Percentiles rank a stretch among this genome's conserved stretches.
phyloP scores from a whole-genome alignment of 768 basidiomycete species.

The Termitomyces sp. region DNA sequence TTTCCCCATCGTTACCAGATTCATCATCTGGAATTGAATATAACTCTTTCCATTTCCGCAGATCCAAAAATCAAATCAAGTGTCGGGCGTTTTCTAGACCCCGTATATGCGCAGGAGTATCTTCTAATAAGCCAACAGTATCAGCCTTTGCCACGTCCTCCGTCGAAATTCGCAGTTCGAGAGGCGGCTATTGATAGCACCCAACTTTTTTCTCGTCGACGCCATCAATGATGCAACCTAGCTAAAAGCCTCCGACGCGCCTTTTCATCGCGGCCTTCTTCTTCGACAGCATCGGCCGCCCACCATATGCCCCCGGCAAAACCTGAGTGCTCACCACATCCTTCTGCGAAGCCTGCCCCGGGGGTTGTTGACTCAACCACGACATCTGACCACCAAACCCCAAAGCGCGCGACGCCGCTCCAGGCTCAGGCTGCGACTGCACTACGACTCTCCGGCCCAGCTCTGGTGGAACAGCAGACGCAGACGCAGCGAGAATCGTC shows the following conservation, averaged over 20 bases:
- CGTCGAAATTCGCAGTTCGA: not conserved
- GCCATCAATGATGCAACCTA: too few relatives aligned
- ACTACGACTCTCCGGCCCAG: constrained; percentile 4
- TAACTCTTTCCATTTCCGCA: constrained; percentile 5
- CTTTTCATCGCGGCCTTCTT: constrained; percentile 57
- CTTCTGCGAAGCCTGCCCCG: constrained; percentile 30
- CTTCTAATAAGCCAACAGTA: too few relatives aligned
- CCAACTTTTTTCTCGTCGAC: not conserved
- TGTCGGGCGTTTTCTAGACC: not conserved
- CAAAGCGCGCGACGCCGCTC: not conserved
- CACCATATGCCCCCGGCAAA: constrained; percentile 67
- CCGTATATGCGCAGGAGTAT: too few relatives aligned
- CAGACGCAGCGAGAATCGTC: constrained; percentile 27
- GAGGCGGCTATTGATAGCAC: not conserved
- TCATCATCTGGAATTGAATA: constrained; percentile 1
- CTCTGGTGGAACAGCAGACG: constrained; percentile 16
- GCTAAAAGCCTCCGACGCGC: constrained; percentile 70
- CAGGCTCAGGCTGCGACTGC: constrained; percentile 12
- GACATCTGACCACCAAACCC: constrained; percentile 10
- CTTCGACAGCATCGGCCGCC: constrained; percentile 42
- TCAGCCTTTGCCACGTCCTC: too few relatives aligned
- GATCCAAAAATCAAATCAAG: not conserved
- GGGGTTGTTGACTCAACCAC: not conserved
- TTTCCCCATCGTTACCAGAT: constrained; percentile 1
- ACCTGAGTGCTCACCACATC: constrained; percentile 62